phyloP scores from a whole-genome alignment of 352 stramenopile species.

The Sclerospora graminicola region DNA sequence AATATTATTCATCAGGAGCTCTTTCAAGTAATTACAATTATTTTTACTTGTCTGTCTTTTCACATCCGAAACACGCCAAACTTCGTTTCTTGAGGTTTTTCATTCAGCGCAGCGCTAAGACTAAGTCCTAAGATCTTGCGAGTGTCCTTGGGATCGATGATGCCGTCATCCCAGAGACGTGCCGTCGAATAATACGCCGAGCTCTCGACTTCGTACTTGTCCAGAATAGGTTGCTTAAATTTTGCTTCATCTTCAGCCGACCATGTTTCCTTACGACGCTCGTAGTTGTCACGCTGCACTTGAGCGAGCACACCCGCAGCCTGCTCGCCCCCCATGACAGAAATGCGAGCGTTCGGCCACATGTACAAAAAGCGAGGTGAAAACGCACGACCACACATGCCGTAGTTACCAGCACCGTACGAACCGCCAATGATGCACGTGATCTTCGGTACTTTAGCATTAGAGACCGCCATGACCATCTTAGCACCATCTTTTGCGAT shows the following conservation, averaged over 20 bases:
- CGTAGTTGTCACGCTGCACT: conserved; percentile 87
- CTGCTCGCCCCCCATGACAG: conserved; percentile 97
- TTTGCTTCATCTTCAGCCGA: conserved; percentile 73
- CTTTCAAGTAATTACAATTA: not conserved
- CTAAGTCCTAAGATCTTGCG: conserved; percentile 75
- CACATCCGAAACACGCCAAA: conserved; percentile 97
- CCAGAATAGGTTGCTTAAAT: conserved; percentile 93
- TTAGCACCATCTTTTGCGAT: conserved; percentile 97
- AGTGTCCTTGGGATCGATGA: conserved; percentile 95
- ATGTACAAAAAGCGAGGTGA: conserved; percentile 96
- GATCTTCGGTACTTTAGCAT: conserved; percentile 94
- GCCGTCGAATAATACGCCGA: conserved; percentile 93
- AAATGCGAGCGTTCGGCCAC: conserved; percentile 95
- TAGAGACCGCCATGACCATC: conserved; percentile 92
- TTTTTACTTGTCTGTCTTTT: conserved; percentile 3
- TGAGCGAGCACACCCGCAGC: conserved; percentile 93
- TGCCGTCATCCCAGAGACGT: conserved; percentile 96
- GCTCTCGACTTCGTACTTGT: conserved; percentile 94
- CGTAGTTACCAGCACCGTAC: conserved; percentile 95
- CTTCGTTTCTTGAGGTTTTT: conserved; percentile 73
- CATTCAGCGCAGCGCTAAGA: conserved; percentile 63
- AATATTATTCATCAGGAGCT: not conserved
- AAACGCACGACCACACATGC: conserved; percentile 96
- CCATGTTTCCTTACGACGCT: conserved; percentile 56
- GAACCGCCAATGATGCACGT: conserved; percentile 95